Evolutionary conservation across 2,329 filamentous ascomycete species (phyloP).

Genomic region (Sporothrix dimorphospora): DNA sequence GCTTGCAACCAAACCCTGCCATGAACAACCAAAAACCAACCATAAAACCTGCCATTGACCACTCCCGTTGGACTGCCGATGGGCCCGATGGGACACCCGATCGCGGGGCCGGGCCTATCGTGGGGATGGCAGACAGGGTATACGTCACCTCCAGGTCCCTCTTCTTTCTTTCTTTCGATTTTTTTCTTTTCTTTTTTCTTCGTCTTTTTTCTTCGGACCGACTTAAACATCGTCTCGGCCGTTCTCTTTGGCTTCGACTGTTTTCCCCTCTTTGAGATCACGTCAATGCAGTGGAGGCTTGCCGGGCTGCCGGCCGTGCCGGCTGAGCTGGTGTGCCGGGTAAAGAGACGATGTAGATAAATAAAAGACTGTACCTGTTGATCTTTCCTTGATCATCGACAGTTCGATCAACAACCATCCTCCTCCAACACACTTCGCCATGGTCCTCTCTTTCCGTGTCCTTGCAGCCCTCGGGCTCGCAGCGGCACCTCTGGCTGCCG

Average conservation of each 20-base stretch:
- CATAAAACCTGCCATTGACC: too few relatives aligned
- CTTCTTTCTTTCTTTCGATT: background rate
- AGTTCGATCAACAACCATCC: background rate
- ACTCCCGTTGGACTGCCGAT: background rate
- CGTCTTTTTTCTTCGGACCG: background rate
- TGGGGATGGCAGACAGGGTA: background rate
- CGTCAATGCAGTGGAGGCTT: background rate
- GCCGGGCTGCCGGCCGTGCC: background rate
- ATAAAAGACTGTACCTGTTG: background rate
- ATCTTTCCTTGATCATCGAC: background rate
- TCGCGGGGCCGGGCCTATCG: background rate
- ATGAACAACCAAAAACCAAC: too few relatives aligned
- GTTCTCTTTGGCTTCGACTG: background rate
- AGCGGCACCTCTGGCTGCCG: background rate
- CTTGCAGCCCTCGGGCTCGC: background rate
- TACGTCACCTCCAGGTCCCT: background rate
- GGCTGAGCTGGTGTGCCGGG: background rate
- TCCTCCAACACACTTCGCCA: background rate
- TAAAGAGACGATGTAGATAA: background rate
- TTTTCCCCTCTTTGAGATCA: background rate
- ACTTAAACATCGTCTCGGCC: background rate
- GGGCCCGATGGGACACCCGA: background rate
- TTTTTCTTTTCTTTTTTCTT: background rate
- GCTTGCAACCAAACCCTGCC: too few relatives aligned
- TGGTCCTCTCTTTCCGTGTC: background rate